A percentile compares a stretch with the other conserved stretches of the same genome.
Evolutionary conservation across 2,329 filamentous ascomycete genomes (phyloP).

Genomic region (Colletotrichum eleusines): DNA sequence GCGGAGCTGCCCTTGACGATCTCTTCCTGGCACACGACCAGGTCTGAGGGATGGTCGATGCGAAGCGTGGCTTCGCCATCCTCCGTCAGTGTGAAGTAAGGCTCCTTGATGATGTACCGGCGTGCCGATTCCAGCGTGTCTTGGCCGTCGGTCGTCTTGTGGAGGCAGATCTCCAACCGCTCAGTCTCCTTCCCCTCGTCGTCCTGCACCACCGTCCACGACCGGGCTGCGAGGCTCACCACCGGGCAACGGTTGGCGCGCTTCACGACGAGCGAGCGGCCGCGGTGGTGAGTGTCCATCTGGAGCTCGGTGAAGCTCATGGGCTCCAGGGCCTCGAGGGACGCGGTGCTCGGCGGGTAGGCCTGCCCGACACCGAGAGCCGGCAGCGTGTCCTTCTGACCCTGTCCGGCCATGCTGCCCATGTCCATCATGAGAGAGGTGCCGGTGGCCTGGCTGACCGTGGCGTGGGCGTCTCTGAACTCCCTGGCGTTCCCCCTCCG

Average conservation of each 20-base stretch:
- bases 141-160: conserved; percentile 49
- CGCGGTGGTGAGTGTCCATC: conserved; percentile 50
- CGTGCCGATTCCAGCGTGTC: conserved; percentile 51
- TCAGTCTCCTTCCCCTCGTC: conserved; percentile 46
- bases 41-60: conserved; percentile 50
- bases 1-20: conserved; percentile 2
- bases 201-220: conserved; percentile 51
- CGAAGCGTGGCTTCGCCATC: conserved; percentile 57
- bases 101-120: conserved; percentile 61
- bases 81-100: conserved; percentile 59
- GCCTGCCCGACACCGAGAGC: conserved; percentile 47
- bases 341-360: conserved; percentile 46
- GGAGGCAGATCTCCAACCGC: conserved; percentile 50
- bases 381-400: conserved; percentile 45
- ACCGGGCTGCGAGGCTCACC: conserved; percentile 43
- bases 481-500: conserved; percentile 40
- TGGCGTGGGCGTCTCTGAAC: conserved; percentile 24
- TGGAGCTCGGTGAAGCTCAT: conserved; percentile 46
- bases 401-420: conserved; percentile 42
- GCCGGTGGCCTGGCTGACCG: conserved; percentile 35
- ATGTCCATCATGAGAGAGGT: conserved; percentile 52
- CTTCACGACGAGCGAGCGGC: conserved; percentile 45
- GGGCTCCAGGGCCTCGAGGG: conserved; percentile 43
- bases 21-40: conserved; percentile 41
- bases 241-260: conserved; percentile 46